Conservation (phyloP, 805 yeast species). For the Candida easanensis region DNA sequence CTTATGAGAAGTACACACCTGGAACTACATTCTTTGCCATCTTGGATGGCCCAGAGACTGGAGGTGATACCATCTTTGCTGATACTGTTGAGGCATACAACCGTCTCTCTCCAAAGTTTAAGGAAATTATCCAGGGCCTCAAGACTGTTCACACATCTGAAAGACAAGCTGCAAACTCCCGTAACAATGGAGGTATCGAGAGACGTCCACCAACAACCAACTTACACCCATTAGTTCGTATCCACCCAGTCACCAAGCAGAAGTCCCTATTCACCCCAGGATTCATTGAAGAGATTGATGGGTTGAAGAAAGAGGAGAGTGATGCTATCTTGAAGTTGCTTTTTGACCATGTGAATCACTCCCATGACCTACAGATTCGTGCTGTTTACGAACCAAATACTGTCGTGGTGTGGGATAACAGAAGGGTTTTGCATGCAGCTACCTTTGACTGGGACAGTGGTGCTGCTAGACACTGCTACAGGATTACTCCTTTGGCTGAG, state of each 20-base stretch:
- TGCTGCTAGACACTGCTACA: conserved; percentile 65
- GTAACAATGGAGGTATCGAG: conserved; percentile 58
- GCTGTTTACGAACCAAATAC: conserved; percentile 70
- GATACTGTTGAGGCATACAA: conserved; percentile 69
- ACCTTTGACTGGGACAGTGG: conserved; percentile 70
- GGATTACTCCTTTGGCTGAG: conserved; percentile 74
- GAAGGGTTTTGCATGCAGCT: conserved; percentile 67
- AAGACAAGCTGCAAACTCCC: conserved; percentile 64
- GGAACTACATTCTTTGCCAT: conserved; percentile 66
- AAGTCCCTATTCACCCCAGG: conserved; percentile 58
- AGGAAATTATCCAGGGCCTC: conserved; percentile 55
- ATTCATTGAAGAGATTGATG: conserved; percentile 66
- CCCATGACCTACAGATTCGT: conserved; percentile 63
- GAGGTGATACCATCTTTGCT: conserved; percentile 82
- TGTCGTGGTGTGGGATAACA: conserved; percentile 78
- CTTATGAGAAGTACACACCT: conserved; percentile 73
- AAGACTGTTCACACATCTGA: conserved; percentile 68
- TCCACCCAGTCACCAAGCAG: conserved; percentile 70
- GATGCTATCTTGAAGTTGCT: conserved; percentile 57
- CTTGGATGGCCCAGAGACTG: conserved; percentile 57
- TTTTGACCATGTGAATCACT: conserved; percentile 47
- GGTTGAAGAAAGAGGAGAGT: conserved; percentile 70
- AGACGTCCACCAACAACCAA: conserved; percentile 56
- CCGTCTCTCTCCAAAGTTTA: conserved; percentile 63
- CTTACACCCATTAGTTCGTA: conserved; percentile 65